These are phyloP conservation scores for Cryptosporidium bovis DNA, from an alignment of 169 alveolate species.

Conservation along the genomic window DNA sequence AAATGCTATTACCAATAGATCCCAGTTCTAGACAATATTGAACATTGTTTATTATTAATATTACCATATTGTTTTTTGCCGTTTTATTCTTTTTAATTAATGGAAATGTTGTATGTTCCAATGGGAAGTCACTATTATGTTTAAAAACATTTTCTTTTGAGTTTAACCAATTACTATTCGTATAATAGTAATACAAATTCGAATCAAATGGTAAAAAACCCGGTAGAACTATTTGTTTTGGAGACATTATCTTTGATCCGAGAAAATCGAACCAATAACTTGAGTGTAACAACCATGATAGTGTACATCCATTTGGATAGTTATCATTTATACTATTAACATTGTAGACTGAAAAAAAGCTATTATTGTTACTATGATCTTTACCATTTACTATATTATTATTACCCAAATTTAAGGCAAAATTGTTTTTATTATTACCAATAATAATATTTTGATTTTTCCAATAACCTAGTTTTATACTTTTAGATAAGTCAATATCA, in stretches of 20 bases:
- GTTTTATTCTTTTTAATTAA: conserved; percentile 10
- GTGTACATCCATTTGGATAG: conserved; percentile 33
- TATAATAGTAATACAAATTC: not conserved
- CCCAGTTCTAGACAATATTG: conserved; percentile 18
- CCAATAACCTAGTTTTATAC: conserved; percentile 35
- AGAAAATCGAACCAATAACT: conserved; percentile 36
- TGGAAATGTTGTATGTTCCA: conserved; percentile 26
- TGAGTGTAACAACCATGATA: conserved; percentile 46
- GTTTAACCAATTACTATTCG: conserved; percentile 7
- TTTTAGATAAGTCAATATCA: not conserved
- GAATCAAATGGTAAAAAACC: conserved; percentile 34
- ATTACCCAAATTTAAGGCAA: no score
- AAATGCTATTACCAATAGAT: no score
- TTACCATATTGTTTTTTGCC: not conserved
- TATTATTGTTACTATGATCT: not conserved
- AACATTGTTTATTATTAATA: conserved; percentile 3
- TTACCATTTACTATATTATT: no score
- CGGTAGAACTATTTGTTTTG: conserved; percentile 4
- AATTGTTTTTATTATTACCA: not conserved
- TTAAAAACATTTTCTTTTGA: conserved; percentile 28
- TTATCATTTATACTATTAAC: not conserved
- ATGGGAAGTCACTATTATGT: conserved; percentile 1
- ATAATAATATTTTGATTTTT: conserved; percentile 2
- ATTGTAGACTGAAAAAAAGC: conserved; percentile 32
- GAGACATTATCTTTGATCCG: conserved; percentile 5